Evolutionary conservation across 805 yeast species (phyloP).

Genomic region (Starmerella cellae): DNA sequence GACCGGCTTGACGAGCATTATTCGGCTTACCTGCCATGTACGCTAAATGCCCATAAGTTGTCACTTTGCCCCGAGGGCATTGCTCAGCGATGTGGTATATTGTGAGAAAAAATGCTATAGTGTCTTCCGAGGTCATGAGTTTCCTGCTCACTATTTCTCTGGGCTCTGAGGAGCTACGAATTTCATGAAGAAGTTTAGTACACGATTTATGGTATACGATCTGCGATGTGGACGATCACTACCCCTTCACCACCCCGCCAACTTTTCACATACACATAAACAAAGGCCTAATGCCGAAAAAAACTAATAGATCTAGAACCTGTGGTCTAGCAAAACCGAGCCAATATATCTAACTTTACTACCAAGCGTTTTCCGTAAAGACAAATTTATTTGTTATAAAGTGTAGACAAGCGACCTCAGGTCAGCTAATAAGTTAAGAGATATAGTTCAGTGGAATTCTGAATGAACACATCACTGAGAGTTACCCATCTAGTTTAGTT

Average conservation of each 20-base stretch:
- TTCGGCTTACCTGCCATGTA: slow-evolving; percentile 46
- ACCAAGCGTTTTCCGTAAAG: neutral
- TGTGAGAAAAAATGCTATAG: slow-evolving; percentile 44
- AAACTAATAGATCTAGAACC: no score
- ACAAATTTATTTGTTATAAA: neutral
- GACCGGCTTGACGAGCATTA: slow-evolving; percentile 64
- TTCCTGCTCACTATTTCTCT: no score
- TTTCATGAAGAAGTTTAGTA: no score
- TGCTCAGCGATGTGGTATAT: slow-evolving; percentile 42
- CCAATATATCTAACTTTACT: no score
- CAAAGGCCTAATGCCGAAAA: no score
- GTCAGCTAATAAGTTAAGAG: slow-evolving; percentile 2
- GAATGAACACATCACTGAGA: neutral
- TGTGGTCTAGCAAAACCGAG: no score
- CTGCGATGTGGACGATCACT: no score
- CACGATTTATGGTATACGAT: no score
- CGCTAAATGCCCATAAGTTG: slow-evolving; percentile 70
- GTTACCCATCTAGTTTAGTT: neutral
- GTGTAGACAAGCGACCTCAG: slow-evolving; percentile 1
- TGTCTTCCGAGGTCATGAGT: slow-evolving; percentile 31
- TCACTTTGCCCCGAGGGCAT: slow-evolving; percentile 52
- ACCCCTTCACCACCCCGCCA: no score
- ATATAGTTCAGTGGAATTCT: neutral
- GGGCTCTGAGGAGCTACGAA: no score
- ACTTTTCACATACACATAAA: no score